Evolutionary conservation across 2,329 filamentous ascomycete species (phyloP), one percentile per base, ranked within the genome.

Genomic region (Colletotrichum noveboracense): DNA sequence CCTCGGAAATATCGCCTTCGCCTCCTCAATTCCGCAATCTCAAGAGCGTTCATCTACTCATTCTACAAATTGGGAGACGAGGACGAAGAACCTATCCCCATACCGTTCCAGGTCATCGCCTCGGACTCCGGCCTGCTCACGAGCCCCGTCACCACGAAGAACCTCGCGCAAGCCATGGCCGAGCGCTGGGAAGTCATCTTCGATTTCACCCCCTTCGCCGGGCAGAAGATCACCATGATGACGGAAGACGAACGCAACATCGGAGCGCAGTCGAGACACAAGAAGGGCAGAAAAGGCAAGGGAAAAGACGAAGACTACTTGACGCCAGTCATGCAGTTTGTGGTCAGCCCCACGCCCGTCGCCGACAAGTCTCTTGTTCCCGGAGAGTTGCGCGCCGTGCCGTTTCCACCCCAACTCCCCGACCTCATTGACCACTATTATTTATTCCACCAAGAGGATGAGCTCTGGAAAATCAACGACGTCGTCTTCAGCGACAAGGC

Each of bases 1-100:
- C 90, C 89, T 9, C 87, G 90, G 79, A 92, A 91, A 80, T 92
- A 92, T 81, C 88, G 90, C 24, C 87, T 92, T 78, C 84, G 90
- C 4, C 79, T 91, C 70, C 85, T 91, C 30, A 87, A 91, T 80
- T 86, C 87, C 12, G 85, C 87, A 16, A 79, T 89, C 65, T 87
- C 85, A 26, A 81, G 88, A 62, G 85, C 86, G 16, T 91, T 89
- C 72, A 81, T 85, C 18, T 81, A 91, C 7, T 89, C 87, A 78
- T 86, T 90, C n/a, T 52, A 52, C 60, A 85, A 79, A 26, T 77
- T 80, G 38, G 83, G 84, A 24, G 58, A 62, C 6, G 28, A 62
- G 30, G 30, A 79, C 81, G 43, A 32, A 82, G 81, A 52, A 72
- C 74, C 43, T 76, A 38, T 52, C 80, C 80, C 58, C 21, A 73